Evolutionary conservation across 2,329 filamentous ascomycete species (phyloP).

Genomic region (Alternaria sp.): DNA sequence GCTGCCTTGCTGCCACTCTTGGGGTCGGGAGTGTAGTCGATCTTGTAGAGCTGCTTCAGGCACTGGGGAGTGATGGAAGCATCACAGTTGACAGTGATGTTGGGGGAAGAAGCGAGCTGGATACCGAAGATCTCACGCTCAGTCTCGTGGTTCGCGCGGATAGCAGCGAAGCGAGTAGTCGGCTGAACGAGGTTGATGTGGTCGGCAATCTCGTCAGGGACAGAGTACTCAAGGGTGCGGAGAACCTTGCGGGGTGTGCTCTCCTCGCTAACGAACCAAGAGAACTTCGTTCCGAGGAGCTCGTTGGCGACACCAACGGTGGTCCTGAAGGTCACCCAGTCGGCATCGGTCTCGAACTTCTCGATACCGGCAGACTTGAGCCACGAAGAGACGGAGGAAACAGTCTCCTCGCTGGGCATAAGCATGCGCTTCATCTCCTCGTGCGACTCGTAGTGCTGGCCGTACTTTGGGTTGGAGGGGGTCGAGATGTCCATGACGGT

Average conservation of each 20-base stretch:
- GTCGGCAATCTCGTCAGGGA: constrained; percentile 47
- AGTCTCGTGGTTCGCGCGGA: constrained; percentile 26
- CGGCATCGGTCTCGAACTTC: constrained; percentile 48
- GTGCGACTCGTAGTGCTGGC: constrained; percentile 54
- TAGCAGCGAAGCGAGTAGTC: constrained; percentile 57
- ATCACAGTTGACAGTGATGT: constrained; percentile 27
- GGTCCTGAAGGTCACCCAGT: constrained; percentile 45
- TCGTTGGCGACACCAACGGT: constrained; percentile 48
- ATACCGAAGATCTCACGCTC: constrained; percentile 26
- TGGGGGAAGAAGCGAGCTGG: constrained; percentile 17
- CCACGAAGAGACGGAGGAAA: constrained; percentile 52
- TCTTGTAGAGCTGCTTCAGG: constrained; percentile 58
- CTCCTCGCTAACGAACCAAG: constrained; percentile 48
- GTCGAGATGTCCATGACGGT: constrained; percentile 53
- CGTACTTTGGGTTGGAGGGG: constrained; percentile 56
- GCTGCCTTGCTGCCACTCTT: constrained; percentile 57
- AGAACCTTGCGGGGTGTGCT: constrained; percentile 51
- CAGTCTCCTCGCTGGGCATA: constrained; percentile 47
- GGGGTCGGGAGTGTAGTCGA: constrained; percentile 55
- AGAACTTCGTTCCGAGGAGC: constrained; percentile 58
- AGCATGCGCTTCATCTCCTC: constrained; percentile 54
- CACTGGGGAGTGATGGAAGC: constrained; percentile 54
- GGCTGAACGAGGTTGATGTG: constrained; percentile 59
- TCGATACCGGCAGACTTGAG: constrained; percentile 51
- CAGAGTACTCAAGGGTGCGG: constrained; percentile 51